Conservation (phyloP, 179 eudicot species). For the Patellifolia procumbens region DNA sequence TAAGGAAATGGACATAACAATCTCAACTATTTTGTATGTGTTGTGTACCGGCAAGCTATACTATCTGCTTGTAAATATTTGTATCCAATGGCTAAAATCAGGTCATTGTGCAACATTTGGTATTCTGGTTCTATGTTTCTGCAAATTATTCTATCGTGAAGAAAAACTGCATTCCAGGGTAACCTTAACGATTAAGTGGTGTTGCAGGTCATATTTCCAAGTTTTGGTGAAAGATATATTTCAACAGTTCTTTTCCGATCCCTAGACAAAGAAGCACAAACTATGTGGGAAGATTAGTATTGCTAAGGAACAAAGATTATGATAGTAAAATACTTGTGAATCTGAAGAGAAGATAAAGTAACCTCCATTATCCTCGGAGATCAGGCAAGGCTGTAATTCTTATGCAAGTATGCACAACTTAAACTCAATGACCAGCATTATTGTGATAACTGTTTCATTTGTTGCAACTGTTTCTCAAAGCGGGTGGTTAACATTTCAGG, state of each 20-base stretch:
- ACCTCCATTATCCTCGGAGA: neutral
- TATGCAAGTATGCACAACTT: neutral
- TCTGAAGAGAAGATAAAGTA: slow-evolving; percentile 10
- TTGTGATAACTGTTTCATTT: neutral
- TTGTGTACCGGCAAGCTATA: neutral
- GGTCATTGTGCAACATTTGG: neutral
- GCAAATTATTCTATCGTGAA: neutral
- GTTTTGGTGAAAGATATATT: slow-evolving; percentile 73
- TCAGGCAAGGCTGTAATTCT: slow-evolving; percentile 5
- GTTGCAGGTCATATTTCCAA: slow-evolving; percentile 69
- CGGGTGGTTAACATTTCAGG: neutral
- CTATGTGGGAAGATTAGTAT: slow-evolving; percentile 28
- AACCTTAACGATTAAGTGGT: neutral
- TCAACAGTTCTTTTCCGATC: slow-evolving; percentile 50
- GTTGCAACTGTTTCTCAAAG: neutral
- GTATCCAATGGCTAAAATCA: neutral
- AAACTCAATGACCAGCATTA: neutral
- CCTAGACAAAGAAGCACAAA: slow-evolving; percentile 49
- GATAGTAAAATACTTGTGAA: neutral
- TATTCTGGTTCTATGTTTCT: neutral
- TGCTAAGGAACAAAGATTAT: neutral
- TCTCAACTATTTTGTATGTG: neutral
- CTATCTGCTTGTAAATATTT: neutral
- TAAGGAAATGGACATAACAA: neutral
- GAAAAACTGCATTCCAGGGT: neutral